Conservation (phyloP, 768 basidiomycete species). For the Macrocybe gigantea region DNA sequence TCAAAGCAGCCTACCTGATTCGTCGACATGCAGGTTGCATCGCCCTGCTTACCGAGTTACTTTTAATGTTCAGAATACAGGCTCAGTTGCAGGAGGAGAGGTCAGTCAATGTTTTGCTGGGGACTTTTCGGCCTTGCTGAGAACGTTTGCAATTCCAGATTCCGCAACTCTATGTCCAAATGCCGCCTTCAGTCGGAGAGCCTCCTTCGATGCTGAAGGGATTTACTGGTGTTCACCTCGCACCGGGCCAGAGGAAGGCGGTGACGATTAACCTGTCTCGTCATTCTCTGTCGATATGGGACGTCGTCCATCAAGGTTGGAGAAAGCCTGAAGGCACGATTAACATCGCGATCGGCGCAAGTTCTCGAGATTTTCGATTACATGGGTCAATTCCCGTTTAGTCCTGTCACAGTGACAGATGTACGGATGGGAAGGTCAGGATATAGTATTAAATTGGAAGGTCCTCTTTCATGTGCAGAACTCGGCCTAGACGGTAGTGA, state of each 20-base stretch:
- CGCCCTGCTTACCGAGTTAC: slow-evolving; percentile 44
- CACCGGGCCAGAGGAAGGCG: slow-evolving; percentile 26
- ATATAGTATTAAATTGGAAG: slow-evolving; percentile 4
- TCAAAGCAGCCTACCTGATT: neutral
- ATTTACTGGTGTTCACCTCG: slow-evolving; percentile 42
- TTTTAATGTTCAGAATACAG: slow-evolving; percentile 54
- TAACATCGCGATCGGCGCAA: slow-evolving; percentile 47
- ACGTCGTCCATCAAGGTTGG: slow-evolving; percentile 57
- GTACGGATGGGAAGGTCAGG: neutral
- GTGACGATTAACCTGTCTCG: slow-evolving; percentile 42
- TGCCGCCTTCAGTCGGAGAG: slow-evolving; percentile 40
- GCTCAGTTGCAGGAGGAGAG: slow-evolving; percentile 47
- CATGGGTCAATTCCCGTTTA: slow-evolving; percentile 9
- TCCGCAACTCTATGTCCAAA: slow-evolving; percentile 54
- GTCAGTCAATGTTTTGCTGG: slow-evolving; percentile 21
- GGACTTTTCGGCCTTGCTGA: neutral
- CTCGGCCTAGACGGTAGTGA: slow-evolving; percentile 18
- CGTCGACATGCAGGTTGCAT: slow-evolving; percentile 32
- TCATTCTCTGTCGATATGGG: slow-evolving; percentile 54
- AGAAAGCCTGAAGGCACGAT: slow-evolving; percentile 46
- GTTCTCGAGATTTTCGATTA: slow-evolving; percentile 36
- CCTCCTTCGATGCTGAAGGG: slow-evolving; percentile 54
- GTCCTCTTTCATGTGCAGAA: slow-evolving; percentile 23
- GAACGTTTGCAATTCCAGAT: slow-evolving; percentile 33
- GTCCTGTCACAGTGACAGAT: neutral